Conservation (phyloP, 306 rosid species). For the Fragaria iinumae region DNA sequence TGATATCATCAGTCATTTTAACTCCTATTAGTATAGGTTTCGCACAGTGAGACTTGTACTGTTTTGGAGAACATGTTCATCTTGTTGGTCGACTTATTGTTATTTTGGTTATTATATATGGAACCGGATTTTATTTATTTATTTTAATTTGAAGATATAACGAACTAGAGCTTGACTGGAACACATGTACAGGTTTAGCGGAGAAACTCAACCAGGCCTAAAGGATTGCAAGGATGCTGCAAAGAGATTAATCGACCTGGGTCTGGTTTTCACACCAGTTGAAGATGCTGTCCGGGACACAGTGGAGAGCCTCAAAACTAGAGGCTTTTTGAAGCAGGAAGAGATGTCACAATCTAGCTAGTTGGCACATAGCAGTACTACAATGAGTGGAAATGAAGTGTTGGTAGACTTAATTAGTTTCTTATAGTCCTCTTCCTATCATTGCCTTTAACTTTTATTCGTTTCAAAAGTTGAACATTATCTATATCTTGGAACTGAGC, state of each 20-base stretch:
- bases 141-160: neutral
- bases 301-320: constrained; percentile 58
- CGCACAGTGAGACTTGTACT: neutral
- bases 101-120: neutral
- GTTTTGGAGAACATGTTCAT: neutral
- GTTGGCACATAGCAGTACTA: constrained; percentile 22
- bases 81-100: neutral
- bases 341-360: constrained; percentile 5
- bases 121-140: neutral
- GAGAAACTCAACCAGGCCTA: constrained; percentile 77
- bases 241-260: constrained; percentile 64
- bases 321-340: constrained; percentile 54
- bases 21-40: constrained; percentile 19
- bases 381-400: constrained; percentile 32
- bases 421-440: neutral
- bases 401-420: neutral
- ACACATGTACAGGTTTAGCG: constrained; percentile 48
- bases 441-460: constrained; percentile 4
- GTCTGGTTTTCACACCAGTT: constrained; percentile 61
- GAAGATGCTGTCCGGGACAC: constrained; percentile 70
- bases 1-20: constrained; percentile 22
- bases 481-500: neutral
- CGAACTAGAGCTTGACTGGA: constrained; percentile 11
- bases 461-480: constrained; percentile 23
- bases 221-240: constrained; percentile 64